Evolutionary conservation across 2,329 filamentous ascomycete genomes (phyloP), one percentile per base, ranked within the genome.

Genomic region (Chaetothyriales sp.): DNA sequence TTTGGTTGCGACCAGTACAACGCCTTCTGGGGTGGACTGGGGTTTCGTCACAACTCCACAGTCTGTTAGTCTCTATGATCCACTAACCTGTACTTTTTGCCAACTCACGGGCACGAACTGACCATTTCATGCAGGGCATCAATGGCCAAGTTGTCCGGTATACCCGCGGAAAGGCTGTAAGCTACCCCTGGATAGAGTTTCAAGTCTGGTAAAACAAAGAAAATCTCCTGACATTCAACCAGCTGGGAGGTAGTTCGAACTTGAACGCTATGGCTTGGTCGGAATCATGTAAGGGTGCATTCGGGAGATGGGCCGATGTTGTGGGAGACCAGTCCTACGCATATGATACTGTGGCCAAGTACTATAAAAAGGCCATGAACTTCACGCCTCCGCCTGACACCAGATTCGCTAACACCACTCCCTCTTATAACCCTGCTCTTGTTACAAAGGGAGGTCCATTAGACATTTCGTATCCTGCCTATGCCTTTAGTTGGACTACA

Each of bases 281-380:
- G 9, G 70, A 73, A 28, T 73, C 73, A 1, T 65, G 67, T 29
- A 61, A 64, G 2, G 58, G 62, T 5, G 73, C 76, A 56, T 77
- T 71, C 54, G 67, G 76, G 19, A 64, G 67, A 45, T 77, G 73
- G 74, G 70, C 66, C 1, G 58, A 65, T 29, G 57, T 66, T 2
- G 64, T 69, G 0, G 65, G 63, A 1, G 73, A 77, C 50, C 47
- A 67, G 1, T 61, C 65, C 2, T 79, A 75, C 66, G 68, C 67
- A 53, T 74, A 72, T 51, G 61, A 72, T 3, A 67, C 67, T 8
- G 66, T 77, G 28, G 63, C 72, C 15, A 70, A 71, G 1, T 78
- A 72, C 61, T 68, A 75, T 51, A 62, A 63, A 37, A 73, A 69
- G 52, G 57, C 65, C 0, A 72, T 74, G 54, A 53, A 52, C 6